A percentile compares a stretch with the other conserved stretches of the same genome.
phyloP scores from a whole-genome alignment of 148 eudicot species.

The Silene uniflora region DNA sequence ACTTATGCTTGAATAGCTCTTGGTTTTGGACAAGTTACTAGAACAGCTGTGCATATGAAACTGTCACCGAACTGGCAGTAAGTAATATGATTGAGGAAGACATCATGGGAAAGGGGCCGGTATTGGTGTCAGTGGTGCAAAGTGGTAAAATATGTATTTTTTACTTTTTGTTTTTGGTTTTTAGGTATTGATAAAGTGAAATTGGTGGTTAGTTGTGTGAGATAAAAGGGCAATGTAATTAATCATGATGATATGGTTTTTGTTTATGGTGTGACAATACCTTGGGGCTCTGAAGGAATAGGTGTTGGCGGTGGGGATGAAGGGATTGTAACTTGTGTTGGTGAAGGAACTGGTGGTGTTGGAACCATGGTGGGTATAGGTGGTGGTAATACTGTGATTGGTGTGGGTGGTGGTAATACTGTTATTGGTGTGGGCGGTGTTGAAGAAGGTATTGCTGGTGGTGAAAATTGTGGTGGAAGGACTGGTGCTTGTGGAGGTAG shows the following conservation, averaged over 20 bases:
- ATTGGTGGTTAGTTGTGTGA: not conserved
- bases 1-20: not conserved
- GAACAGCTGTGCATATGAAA: not conserved
- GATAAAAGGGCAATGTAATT: not conserved
- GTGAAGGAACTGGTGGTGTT: not conserved
- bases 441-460: not conserved
- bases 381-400: not conserved
- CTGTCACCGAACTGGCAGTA: not conserved
- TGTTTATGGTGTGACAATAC: not conserved
- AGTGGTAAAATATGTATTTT: not conserved
- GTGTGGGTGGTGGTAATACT: slow-evolving; percentile 2
- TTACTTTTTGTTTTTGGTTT: too few species aligned
- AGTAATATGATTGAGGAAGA: not conserved
- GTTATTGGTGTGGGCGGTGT: slow-evolving; percentile 4
- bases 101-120: not conserved
- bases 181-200: not conserved
- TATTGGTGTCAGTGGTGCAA: not conserved
- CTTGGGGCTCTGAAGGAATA: not conserved
- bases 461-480: not conserved
- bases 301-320: slow-evolving; percentile 10
- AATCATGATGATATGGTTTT: not conserved
- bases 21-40: not conserved
- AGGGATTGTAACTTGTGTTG: not conserved
- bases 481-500: slow-evolving; percentile 12
- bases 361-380: slow-evolving; percentile 7